These are phyloP conservation scores for Incumbomyces lentus DNA, from an alignment of 2,329 filamentous ascomycete species.

Conservation along the genomic window DNA sequence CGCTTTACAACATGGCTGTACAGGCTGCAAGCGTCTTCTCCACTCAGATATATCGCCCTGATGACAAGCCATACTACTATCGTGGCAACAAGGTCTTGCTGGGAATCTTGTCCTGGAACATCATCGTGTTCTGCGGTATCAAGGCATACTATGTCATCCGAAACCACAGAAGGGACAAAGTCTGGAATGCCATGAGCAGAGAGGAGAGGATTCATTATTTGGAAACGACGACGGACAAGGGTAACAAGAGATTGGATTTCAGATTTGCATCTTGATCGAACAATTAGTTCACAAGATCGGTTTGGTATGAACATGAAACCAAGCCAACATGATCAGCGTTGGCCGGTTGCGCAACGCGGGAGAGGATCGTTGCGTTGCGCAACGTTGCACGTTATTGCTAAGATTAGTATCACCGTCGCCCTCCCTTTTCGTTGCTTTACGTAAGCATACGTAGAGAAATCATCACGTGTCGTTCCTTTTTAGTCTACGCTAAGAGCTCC, in stretches of 20 bases:
- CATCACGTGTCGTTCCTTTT: too few relatives aligned
- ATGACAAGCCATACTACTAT: conserved; percentile 48
- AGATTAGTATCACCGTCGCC: too few relatives aligned
- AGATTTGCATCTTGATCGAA: conserved; percentile 12
- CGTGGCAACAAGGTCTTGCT: conserved; percentile 49
- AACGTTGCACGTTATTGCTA: too few relatives aligned
- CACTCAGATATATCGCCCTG: conserved; percentile 36
- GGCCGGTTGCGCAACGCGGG: too few relatives aligned
- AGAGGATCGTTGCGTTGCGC: too few relatives aligned
- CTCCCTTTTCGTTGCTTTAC: too few relatives aligned
- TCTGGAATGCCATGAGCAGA: conserved; percentile 34
- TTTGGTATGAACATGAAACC: too few relatives aligned
- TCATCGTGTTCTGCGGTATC: conserved; percentile 40
- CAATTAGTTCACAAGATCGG: too few relatives aligned
- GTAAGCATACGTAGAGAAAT: too few relatives aligned
- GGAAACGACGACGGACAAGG: conserved; percentile 28
- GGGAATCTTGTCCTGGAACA: conserved; percentile 39
- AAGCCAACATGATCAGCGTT: too few relatives aligned
- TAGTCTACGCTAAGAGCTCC: too few relatives aligned
- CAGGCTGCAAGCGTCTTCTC: conserved; percentile 28
- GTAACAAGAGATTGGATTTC: conserved; percentile 27
- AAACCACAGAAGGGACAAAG: conserved; percentile 26
- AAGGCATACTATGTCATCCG: conserved; percentile 32
- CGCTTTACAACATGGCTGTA: conserved; percentile 32
- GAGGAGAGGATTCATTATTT: conserved; percentile 31